Conservation (phyloP, 257 asterid genomes). For the Ilex asprella region DNA sequence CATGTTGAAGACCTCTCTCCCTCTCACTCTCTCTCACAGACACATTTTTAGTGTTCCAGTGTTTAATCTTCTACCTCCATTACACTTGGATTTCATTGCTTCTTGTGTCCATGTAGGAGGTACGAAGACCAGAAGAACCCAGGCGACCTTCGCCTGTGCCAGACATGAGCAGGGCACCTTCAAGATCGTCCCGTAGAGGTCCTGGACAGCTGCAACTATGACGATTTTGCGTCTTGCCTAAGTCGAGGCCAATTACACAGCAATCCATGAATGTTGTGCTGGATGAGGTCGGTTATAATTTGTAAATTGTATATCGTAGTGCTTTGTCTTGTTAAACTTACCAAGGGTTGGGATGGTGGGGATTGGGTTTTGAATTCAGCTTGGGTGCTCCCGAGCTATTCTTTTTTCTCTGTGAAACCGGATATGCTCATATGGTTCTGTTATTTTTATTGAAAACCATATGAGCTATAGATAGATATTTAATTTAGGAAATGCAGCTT, state of each 20-base stretch:
- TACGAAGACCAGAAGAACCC: constrained; percentile 52
- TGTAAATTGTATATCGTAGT: constrained; percentile 77
- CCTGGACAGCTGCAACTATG: constrained; percentile 61
- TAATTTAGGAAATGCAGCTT: neutral
- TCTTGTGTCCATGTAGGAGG: constrained; percentile 38
- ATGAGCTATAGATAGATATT: constrained; percentile 20
- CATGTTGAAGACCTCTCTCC: no score
- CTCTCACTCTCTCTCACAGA: no score
- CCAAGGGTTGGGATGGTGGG: constrained; percentile 21
- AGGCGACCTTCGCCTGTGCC: constrained; percentile 32
- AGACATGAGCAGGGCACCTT: constrained; percentile 51
- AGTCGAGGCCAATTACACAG: constrained; percentile 22
- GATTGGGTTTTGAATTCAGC: constrained; percentile 17
- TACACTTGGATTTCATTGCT: neutral
- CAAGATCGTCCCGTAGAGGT: constrained; percentile 58
- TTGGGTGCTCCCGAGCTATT: constrained; percentile 20
- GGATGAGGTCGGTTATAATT: constrained; percentile 18
- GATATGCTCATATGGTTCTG: constrained; percentile 27
- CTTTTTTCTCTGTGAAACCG: constrained; percentile 11
- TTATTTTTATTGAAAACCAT: constrained; percentile 30
- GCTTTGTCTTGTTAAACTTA: constrained; percentile 45
- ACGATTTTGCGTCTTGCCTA: constrained; percentile 13
- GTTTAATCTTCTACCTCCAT: neutral
- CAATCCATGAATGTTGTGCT: constrained; percentile 19
- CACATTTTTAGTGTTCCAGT: no score